These are phyloP conservation scores for Spongospora subterranea DNA, from an alignment of 208 protist genomes.

Conservation along the genomic window DNA sequence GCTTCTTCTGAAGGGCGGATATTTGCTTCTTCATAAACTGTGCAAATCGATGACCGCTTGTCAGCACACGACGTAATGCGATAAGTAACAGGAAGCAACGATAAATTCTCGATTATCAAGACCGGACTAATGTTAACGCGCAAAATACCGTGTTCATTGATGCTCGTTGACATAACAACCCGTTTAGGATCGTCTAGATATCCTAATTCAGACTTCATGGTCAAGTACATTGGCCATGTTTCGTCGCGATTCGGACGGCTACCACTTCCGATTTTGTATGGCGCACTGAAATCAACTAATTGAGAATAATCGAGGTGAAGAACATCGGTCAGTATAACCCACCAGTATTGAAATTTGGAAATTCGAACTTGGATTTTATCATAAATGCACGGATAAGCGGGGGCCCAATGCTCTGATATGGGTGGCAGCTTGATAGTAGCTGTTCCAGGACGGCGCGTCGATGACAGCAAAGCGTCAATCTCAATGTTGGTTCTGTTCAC, in stretches of 20 bases:
- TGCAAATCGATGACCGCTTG: neutral
- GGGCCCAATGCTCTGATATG: no score
- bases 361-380: no score
- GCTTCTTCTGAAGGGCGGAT: neutral
- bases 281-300: no score
- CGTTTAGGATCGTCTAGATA: neutral
- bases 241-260: neutral
- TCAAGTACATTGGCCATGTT: neutral
- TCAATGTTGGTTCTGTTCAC: neutral
- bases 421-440: no score
- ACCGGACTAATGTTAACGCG: neutral
- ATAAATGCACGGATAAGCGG: no score
- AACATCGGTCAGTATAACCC: no score
- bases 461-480: neutral
- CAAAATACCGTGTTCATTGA: neutral
- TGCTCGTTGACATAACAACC: neutral
- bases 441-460: no score
- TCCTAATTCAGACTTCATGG: neutral
- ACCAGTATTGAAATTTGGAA: no score
- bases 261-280: no score
- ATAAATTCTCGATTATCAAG: neutral
- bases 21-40: neutral
- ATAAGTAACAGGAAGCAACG: neutral
- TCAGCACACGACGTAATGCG: neutral
- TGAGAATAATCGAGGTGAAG: no score